Evolutionary conservation across 2,329 filamentous ascomycete genomes (phyloP), one percentile per base, ranked within the genome.

Genomic region (Camillea tinctor): DNA sequence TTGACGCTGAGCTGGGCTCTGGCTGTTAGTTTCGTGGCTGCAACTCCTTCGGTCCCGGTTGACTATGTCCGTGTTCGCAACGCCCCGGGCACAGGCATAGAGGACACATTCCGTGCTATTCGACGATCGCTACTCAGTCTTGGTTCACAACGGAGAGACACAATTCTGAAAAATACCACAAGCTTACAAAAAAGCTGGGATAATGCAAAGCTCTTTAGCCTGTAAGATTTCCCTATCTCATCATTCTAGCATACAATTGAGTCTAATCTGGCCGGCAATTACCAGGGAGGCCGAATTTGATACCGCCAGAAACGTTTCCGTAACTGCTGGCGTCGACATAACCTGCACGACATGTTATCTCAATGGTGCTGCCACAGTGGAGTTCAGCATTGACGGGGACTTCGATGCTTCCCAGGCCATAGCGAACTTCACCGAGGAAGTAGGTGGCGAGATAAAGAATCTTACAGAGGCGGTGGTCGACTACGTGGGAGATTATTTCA

Each of bases 331-430:
- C 2, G 65, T 82, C n/a, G 72, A 80, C 54, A 75, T 82, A 36
- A 72, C 73, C 11, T 84, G 81, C 67, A 74, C 72, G 3, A 79
- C 72, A 4, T 85, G 83, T 65, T 85, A 84, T 66, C 69, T 84
- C 57, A 80, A 80, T 58, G 81, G 80, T 50, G 68, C 65, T 4
- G 80, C 79, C 11, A 77, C 69, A 9, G 78, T 77, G 1, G 68
- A 77, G 20, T 70, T 85, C 22, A 76, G 70, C 0, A 72, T 82
- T 8, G 71, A 74, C 2, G 73, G 73, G 7, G 67, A 74, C 3
- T 79, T 83, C 67, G 77, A 83, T 55, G 64, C 73, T 21, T 73
- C 61, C 4, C 60, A 74, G 21, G 69, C 69, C 7, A 56, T 79
- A 23, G 36, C 61, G 11, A 74, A 77, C 36, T 66, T 78, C 53